Evolutionary conservation across 1,284 basidiomycete genomes (phyloP).

Genomic region (Ganoderma multipileum): DNA sequence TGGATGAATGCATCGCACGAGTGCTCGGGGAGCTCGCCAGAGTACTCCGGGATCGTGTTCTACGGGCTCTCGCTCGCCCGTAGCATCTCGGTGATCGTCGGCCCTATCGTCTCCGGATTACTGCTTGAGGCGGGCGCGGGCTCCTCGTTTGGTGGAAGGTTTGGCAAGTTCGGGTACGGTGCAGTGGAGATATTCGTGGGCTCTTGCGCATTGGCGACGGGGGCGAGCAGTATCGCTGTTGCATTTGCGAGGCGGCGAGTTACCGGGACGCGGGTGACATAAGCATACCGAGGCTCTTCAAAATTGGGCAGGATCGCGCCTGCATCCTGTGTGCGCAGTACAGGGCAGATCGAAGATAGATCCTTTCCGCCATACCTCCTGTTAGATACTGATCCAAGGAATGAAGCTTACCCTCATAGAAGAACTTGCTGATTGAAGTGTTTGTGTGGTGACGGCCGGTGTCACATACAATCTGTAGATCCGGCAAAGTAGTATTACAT

Average conservation of each 20-base stretch:
- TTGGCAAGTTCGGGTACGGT: conserved; percentile 35
- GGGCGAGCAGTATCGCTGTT: conserved; percentile 28
- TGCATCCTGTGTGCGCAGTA: too few relatives aligned
- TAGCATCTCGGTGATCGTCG: conserved; percentile 34
- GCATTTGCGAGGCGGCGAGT: conserved; percentile 13
- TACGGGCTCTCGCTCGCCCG: conserved; percentile 30
- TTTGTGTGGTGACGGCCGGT: background rate
- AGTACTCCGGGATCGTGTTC: conserved; percentile 34
- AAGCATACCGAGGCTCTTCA: too few relatives aligned
- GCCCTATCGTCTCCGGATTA: conserved; percentile 35
- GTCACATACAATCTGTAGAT: too few relatives aligned
- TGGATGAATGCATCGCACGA: conserved; percentile 35
- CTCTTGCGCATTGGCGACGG: conserved; percentile 33
- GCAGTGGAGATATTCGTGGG: conserved; percentile 39
- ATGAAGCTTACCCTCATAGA: background rate
- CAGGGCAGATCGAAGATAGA: too few relatives aligned
- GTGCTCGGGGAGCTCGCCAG: conserved; percentile 31
- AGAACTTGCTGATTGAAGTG: background rate
- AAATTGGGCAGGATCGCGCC: too few relatives aligned
- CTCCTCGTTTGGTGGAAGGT: conserved; percentile 16
- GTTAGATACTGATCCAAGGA: background rate
- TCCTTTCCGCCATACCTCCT: background rate
- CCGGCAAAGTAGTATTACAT: background rate
- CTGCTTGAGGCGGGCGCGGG: conserved; percentile 31
- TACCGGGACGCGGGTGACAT: background rate